phyloP scores from a whole-genome alignment of 192 early-diverging fungal genomes.

The Podila minutissima region DNA sequence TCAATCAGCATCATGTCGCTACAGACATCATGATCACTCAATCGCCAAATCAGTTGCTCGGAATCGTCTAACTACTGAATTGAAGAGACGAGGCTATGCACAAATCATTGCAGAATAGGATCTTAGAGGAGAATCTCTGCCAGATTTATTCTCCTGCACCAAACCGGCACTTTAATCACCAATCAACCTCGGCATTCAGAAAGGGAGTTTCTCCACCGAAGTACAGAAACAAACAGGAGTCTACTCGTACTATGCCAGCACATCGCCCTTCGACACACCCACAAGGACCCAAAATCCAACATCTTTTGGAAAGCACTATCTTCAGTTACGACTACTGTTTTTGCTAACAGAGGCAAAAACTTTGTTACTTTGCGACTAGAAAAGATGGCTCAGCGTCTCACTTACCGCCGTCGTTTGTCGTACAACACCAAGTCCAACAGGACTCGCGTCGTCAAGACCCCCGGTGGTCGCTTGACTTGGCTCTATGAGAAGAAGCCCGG shows the following conservation, averaged over 20 bases:
- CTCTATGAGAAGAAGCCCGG: slow-evolving; percentile 95
- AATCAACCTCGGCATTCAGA: too few relatives aligned
- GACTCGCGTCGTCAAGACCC: slow-evolving; percentile 87
- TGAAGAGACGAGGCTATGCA: too few relatives aligned
- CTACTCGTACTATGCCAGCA: too few relatives aligned
- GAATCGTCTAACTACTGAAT: slow-evolving; percentile 61
- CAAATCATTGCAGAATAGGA: too few relatives aligned
- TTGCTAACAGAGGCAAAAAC: slow-evolving; percentile 2
- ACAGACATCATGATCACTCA: slow-evolving; percentile 5
- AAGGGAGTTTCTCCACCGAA: too few relatives aligned
- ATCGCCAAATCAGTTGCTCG: slow-evolving; percentile 18
- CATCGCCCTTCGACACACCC: too few relatives aligned
- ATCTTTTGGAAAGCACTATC: slow-evolving; percentile 64
- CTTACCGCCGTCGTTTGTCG: slow-evolving; percentile 86
- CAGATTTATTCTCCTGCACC: too few relatives aligned
- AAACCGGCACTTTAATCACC: too few relatives aligned
- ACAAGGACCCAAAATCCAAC: too few relatives aligned
- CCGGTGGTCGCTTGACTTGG: slow-evolving; percentile 92
- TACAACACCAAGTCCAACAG: slow-evolving; percentile 95
- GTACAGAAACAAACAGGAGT: too few relatives aligned
- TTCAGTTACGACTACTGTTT: slow-evolving; percentile 69
- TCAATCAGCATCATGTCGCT: slow-evolving; percentile 1
- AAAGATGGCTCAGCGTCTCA: slow-evolving; percentile 91
- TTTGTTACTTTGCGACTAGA: slow-evolving; percentile 55
- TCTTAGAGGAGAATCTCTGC: too few relatives aligned